Evolutionary conservation across 2,329 filamentous ascomycete genomes (phyloP).

Genomic region (Xylaria sp.): DNA sequence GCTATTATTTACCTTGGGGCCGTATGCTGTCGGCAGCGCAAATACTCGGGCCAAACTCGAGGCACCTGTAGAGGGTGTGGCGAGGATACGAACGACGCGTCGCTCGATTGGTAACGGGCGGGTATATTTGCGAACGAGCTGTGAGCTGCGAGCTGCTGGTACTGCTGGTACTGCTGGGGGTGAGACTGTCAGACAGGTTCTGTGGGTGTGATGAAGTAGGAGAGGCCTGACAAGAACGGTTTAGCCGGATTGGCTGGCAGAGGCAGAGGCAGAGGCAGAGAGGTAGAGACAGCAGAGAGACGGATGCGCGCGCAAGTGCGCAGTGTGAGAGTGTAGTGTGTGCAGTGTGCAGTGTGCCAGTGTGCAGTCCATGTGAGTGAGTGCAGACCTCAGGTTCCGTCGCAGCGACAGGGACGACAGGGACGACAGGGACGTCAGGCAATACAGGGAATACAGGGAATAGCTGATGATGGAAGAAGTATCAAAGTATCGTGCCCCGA

Average conservation of each 20-base stretch:
- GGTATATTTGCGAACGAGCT: neutral
- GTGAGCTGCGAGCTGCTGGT: constrained; percentile 1
- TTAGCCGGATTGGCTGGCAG: constrained; percentile 14
- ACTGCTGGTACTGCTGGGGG: too few relatives aligned
- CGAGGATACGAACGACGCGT: constrained; percentile 24
- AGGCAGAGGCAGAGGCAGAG: constrained; percentile 5
- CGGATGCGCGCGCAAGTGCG: too few relatives aligned
- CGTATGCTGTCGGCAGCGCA: neutral
- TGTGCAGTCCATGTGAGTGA: too few relatives aligned
- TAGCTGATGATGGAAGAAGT: neutral
- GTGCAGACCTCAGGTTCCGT: constrained; percentile 10
- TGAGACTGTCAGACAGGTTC: constrained; percentile 17
- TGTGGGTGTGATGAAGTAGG: constrained; percentile 3
- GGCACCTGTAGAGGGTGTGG: neutral
- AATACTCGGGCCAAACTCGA: neutral
- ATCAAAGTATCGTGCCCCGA: constrained; percentile 16
- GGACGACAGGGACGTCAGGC: too few relatives aligned
- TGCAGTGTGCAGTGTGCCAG: neutral
- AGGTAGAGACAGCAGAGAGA: too few relatives aligned
- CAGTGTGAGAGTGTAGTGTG: too few relatives aligned
- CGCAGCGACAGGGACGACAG: constrained; percentile 26
- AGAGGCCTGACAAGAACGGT: constrained; percentile 17
- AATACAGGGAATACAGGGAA: neutral
- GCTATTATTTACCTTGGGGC: constrained; percentile 13
- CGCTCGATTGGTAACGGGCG: constrained; percentile 10